Evolutionary conservation across 768 basidiomycete genomes (phyloP).

Genomic region (Serpula lacrymans): DNA sequence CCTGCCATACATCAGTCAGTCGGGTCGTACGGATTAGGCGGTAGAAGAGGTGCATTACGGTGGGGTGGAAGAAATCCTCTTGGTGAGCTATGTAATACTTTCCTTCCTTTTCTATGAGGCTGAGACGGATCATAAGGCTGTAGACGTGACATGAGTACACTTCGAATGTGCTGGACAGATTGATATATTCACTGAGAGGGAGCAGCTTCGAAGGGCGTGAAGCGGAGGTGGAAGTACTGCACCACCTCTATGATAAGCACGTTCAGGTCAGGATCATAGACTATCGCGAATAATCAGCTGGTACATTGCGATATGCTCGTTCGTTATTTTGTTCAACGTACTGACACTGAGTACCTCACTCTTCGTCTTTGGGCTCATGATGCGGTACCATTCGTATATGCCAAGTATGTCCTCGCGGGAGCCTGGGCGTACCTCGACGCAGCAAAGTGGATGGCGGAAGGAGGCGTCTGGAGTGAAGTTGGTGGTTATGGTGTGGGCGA

Average conservation of each 20-base stretch:
- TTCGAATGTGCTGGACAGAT: neutral
- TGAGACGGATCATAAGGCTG: conserved; percentile 49
- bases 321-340: too few relatives aligned
- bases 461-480: conserved; percentile 55
- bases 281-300: conserved; percentile 23
- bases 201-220: conserved; percentile 40
- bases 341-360: conserved; percentile 41
- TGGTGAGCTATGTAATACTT: conserved; percentile 48
- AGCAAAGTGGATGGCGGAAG: conserved; percentile 59
- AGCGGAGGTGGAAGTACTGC: conserved; percentile 53
- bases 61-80: conserved; percentile 59
- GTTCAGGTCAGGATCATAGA: conserved; percentile 42
- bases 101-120: conserved; percentile 41
- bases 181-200: conserved; percentile 42
- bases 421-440: conserved; percentile 40
- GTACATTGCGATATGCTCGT: too few relatives aligned
- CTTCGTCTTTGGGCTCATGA: conserved; percentile 51
- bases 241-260: conserved; percentile 48
- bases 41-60: conserved; percentile 28
- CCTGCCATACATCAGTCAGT: neutral
- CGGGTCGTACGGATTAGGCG: conserved; percentile 20
- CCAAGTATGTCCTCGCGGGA: conserved; percentile 55
- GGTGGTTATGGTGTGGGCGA: conserved; percentile 42
- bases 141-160: neutral
- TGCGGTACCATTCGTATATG: conserved; percentile 67